Percentiles rank a stretch among this genome's conserved stretches.
Evolutionary conservation across 805 yeast species (phyloP).

Genomic region (Barnettozyma sucrosica): DNA sequence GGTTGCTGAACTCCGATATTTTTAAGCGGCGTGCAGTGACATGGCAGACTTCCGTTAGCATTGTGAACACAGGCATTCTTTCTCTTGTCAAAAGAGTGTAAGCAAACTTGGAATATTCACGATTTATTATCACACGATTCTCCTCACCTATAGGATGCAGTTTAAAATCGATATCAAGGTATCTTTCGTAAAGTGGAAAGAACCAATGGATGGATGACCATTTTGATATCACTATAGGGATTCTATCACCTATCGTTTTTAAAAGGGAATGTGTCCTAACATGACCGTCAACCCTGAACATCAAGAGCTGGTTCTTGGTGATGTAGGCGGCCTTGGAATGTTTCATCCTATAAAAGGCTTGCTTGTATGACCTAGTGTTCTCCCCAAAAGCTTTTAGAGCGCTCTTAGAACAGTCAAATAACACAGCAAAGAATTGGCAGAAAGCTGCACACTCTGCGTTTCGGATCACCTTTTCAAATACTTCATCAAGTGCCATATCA

Average conservation of each 20-base stretch:
- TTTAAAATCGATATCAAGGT: not conserved
- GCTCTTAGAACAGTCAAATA: not conserved
- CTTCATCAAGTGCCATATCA: not conserved
- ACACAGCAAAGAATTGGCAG: not conserved
- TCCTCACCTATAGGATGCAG: not conserved
- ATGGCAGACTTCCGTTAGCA: not conserved
- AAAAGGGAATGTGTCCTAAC: not conserved
- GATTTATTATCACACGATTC: not conserved
- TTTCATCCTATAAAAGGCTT: not conserved
- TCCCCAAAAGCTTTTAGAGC: not conserved
- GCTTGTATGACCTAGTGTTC: not conserved
- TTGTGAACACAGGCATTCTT: not conserved
- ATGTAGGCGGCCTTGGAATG: not conserved
- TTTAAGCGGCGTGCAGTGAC: not conserved
- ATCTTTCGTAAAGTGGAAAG: not conserved
- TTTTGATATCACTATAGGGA: not conserved
- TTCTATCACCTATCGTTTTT: not conserved
- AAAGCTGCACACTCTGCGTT: not conserved
- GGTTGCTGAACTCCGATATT: not conserved
- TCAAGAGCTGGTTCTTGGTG: not conserved
- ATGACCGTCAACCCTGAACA: not conserved
- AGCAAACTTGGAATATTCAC: not conserved
- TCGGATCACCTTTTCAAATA: not conserved
- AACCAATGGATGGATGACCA: not conserved
- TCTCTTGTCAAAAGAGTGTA: not conserved